Evolutionary conservation across 23 red algal genomes (phyloP).

Genomic region (Porphyridium purpureum): DNA sequence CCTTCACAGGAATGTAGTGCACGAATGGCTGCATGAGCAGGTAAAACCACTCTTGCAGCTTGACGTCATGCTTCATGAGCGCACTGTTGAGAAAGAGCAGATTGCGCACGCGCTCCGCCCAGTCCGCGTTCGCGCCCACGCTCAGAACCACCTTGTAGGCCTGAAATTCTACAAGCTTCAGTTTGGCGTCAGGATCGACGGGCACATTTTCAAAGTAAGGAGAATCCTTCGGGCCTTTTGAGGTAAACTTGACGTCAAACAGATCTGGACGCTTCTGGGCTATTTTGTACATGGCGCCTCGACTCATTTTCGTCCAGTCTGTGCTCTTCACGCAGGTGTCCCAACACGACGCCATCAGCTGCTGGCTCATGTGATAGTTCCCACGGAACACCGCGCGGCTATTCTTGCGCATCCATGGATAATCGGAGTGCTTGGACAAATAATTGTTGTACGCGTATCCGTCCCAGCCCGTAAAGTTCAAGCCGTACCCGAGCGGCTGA

Average conservation of each 20-base stretch:
- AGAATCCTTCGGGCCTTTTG: no score
- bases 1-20: conserved; percentile 25
- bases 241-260: conserved; percentile 31
- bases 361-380: conserved; percentile 20
- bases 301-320: conserved; percentile 23
- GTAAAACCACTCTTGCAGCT: conserved; percentile 37
- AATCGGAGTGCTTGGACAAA: conserved; percentile 9
- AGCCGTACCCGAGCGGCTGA: conserved; percentile 29
- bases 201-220: no score
- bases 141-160: conserved; percentile 29
- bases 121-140: conserved; percentile 52
- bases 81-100: conserved; percentile 23
- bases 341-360: conserved; percentile 18
- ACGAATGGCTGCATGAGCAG: conserved; percentile 38
- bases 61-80: conserved; percentile 15
- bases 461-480: conserved; percentile 35
- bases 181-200: background rate
- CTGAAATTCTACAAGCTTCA: conserved; percentile 29
- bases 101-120: conserved; percentile 37
- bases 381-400: conserved; percentile 28
- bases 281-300: conserved; percentile 24
- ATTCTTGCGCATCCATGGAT: conserved; percentile 25
- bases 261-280: conserved; percentile 8
- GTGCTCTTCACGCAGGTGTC: conserved; percentile 10
- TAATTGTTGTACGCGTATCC: conserved; percentile 8